A percentile compares a stretch with the other conserved stretches of the same genome.
These are phyloP conservation scores for Pseudognaphalium luteoalbum DNA, from an alignment of 129 eudicot genomes.

Conservation along the genomic window DNA sequence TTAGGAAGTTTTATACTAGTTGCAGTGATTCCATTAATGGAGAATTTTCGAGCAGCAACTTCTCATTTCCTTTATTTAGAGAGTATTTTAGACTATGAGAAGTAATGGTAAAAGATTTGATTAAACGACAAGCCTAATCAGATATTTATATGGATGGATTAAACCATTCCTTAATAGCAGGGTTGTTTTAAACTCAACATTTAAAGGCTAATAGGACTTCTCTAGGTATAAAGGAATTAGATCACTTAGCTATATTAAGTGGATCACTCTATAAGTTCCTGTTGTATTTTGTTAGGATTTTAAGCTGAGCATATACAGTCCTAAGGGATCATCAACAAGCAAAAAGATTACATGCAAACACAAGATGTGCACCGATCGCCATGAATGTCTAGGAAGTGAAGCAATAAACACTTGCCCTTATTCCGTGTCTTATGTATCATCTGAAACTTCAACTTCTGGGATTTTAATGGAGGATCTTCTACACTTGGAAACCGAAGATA, in stretches of 20 bases:
- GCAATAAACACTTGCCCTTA: constrained; percentile 64
- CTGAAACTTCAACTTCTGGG: constrained; percentile 94
- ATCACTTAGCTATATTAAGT: constrained; percentile 2
- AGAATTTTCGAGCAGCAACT: background rate
- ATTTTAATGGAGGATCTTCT: constrained; percentile 84
- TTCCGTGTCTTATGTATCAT: constrained; percentile 78
- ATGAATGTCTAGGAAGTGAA: constrained; percentile 49
- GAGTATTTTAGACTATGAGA: constrained; percentile 7
- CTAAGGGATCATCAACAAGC: constrained; percentile 75
- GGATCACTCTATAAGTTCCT: constrained; percentile 1
- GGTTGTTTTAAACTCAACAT: background rate
- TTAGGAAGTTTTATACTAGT: background rate
- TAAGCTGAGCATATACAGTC: constrained; percentile 79
- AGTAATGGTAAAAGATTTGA: constrained; percentile 1
- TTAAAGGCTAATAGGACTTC: background rate
- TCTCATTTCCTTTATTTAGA: background rate
- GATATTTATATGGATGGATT: background rate
- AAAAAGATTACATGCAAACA: constrained; percentile 69
- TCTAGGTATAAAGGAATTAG: background rate
- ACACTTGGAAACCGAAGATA: constrained; percentile 65
- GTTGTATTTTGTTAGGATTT: constrained; percentile 54
- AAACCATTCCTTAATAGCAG: background rate
- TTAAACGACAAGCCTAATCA: background rate
- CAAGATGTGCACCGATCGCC: constrained; percentile 51
- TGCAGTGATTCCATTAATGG: background rate